phyloP scores from a whole-genome alignment of 73 alveolate species.

The Durusdinium trenchii region DNA sequence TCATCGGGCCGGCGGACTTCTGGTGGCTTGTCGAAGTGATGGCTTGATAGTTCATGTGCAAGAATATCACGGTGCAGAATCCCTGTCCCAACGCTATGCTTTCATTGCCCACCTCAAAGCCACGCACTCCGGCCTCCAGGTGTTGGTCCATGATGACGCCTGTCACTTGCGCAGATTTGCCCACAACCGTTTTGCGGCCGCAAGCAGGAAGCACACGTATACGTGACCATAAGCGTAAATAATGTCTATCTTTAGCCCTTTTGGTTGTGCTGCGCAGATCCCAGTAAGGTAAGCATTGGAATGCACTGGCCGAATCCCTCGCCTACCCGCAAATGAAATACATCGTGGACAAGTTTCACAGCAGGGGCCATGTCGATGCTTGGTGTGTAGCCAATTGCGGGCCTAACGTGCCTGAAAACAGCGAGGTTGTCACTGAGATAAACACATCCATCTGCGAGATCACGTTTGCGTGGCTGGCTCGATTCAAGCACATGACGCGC shows the following conservation, averaged over 20 bases:
- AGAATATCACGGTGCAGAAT: background rate
- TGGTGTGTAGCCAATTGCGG: background rate
- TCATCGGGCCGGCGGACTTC: background rate
- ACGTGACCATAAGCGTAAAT: background rate
- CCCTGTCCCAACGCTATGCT: background rate
- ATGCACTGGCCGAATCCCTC: background rate
- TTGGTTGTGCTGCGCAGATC: too few relatives aligned
- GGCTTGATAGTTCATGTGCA: background rate
- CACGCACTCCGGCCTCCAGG: background rate
- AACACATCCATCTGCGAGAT: background rate
- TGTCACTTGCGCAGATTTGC: background rate
- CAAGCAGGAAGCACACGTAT: background rate
- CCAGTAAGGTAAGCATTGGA: background rate
- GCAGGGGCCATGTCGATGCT: too few relatives aligned
- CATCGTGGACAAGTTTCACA: background rate
- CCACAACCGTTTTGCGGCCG: background rate
- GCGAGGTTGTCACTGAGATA: background rate
- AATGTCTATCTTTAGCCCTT: too few relatives aligned
- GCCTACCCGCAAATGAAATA: background rate
- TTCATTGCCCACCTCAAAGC: background rate
- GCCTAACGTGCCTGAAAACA: background rate
- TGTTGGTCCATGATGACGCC: background rate
- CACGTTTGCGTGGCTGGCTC: constrained; percentile 3
- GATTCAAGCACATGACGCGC: constrained; percentile 24
- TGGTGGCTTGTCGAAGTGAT: background rate